Percentiles rank a stretch among this genome's conserved stretches.
Conservation (phyloP, 2,329 filamentous ascomycete genomes). For the Phaeosphaeriaceae sp. region DNA sequence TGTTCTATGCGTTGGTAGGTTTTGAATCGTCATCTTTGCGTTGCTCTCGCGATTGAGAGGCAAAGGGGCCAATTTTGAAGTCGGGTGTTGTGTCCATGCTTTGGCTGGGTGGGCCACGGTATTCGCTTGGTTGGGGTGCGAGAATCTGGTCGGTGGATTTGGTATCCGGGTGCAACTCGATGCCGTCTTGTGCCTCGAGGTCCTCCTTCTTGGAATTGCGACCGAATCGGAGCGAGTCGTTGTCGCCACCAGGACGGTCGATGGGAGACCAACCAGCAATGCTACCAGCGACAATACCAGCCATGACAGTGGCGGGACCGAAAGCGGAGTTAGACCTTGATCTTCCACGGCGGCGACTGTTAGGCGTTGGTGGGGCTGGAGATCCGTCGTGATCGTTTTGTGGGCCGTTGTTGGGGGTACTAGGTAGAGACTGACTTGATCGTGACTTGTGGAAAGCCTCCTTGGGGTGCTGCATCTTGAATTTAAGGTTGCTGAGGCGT, state of each 20-base stretch:
- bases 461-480: conserved; percentile 76
- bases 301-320: conserved; percentile 78
- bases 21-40: conserved; percentile 9
- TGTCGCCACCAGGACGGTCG: conserved; percentile 56
- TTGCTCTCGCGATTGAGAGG: too few species aligned
- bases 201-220: conserved; percentile 45
- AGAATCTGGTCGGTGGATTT: conserved; percentile 56
- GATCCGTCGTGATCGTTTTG: conserved; percentile 41
- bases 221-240: conserved; percentile 50
- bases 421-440: conserved; percentile 68
- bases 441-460: conserved; percentile 69
- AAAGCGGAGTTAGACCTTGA: conserved; percentile 76
- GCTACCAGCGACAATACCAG: conserved; percentile 79
- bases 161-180: conserved; percentile 59
- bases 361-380: conserved; percentile 56
- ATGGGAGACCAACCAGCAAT: conserved; percentile 79
- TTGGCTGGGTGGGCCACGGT: conserved; percentile 53
- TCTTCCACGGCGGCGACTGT: conserved; percentile 66
- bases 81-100: conserved; percentile 52
- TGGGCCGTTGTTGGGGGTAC: conserved; percentile 66
- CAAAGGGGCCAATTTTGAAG: conserved; percentile 52
- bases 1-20: neutral
- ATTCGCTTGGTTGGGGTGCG: conserved; percentile 49
- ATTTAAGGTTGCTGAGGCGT: conserved; percentile 80
- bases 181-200: conserved; percentile 51